Evolutionary conservation across 73 alveolate genomes (phyloP).

Genomic region (Tetrahymena borealis): DNA sequence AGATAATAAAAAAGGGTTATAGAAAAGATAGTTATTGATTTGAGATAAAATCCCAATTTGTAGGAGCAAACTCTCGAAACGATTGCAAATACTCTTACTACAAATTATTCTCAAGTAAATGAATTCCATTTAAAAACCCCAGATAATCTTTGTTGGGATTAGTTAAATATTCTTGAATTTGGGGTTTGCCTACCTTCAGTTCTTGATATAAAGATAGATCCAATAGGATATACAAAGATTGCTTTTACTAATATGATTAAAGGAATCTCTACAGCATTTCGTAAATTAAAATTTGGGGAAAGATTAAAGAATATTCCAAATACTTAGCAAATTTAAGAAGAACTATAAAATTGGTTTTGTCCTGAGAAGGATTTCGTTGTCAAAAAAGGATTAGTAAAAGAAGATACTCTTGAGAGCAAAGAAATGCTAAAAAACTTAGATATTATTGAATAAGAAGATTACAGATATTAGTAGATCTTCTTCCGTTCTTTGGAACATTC

Average conservation of each 20-base stretch:
- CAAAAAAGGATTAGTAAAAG: neutral
- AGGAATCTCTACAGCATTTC: neutral
- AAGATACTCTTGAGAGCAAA: neutral
- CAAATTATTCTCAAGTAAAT: neutral
- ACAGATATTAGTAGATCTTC: neutral
- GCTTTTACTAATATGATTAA: neutral
- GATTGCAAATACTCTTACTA: neutral
- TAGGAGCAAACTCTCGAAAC: neutral
- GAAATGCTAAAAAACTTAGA: neutral
- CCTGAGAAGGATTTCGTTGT: neutral
- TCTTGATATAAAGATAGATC: neutral
- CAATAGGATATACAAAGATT: neutral
- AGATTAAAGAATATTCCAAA: neutral
- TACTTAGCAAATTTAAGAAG: neutral
- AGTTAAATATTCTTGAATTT: neutral
- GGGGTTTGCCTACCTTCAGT: neutral
- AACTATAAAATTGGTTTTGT: neutral
- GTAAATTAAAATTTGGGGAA: neutral
- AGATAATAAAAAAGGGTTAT: neutral
- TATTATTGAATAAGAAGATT: neutral
- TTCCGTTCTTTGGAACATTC: neutral
- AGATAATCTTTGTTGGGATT: neutral
- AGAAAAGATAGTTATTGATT: neutral
- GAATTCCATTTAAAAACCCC: neutral
- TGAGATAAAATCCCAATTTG: neutral